Percentiles rank a stretch among this genome's conserved stretches.
Evolutionary conservation across 768 basidiomycete species (phyloP).

Genomic region (Harrya chromipes): DNA sequence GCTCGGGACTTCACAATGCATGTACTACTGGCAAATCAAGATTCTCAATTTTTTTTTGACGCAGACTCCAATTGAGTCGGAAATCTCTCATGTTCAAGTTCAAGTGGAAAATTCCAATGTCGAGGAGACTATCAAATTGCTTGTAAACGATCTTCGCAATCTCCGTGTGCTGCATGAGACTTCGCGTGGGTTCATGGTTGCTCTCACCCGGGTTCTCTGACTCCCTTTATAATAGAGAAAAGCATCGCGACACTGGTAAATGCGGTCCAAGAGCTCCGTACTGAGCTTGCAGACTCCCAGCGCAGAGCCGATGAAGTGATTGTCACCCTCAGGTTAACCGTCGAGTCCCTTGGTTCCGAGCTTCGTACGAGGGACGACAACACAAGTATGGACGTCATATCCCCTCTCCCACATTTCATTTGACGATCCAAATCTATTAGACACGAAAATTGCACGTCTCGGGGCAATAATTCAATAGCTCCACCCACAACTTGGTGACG

Average conservation of each 20-base stretch:
- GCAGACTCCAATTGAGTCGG: background rate
- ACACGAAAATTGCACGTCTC: background rate
- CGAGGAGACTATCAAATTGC: background rate
- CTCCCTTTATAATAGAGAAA: background rate
- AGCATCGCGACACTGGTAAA: slow-evolving; percentile 2
- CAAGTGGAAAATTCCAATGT: background rate
- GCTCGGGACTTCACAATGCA: no score
- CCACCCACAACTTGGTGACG: background rate
- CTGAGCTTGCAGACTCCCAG: background rate
- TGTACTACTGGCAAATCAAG: no score
- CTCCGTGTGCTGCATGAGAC: slow-evolving; percentile 3
- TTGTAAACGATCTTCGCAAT: background rate
- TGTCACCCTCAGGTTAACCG: background rate
- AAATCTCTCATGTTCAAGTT: background rate
- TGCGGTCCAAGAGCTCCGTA: slow-evolving; percentile 2
- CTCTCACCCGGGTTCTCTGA: background rate
- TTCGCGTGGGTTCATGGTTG: slow-evolving; percentile 3
- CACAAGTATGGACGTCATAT: no score
- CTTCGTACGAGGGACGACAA: background rate
- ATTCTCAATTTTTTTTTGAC: no score
- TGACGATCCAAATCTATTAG: background rate
- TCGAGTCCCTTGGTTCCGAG: slow-evolving; percentile 4
- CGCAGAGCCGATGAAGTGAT: background rate
- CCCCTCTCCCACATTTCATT: background rate
- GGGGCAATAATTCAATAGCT: background rate